Conservation (phyloP, 768 basidiomycete genomes). For the Austroboletus eburneus region DNA sequence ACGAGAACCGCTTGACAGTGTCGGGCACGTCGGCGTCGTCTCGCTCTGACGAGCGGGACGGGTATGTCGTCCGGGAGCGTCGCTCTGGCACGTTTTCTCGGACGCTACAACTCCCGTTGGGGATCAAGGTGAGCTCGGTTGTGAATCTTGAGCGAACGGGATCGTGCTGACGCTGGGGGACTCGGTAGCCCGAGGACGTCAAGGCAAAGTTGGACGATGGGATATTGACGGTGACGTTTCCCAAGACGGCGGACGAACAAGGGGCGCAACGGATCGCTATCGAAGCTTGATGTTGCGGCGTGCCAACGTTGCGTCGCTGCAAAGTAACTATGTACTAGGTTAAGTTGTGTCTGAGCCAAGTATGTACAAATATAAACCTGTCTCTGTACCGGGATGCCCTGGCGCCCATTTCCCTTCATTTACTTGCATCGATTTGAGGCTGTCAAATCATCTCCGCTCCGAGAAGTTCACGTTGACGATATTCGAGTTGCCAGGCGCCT, state of each 20-base stretch:
- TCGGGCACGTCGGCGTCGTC: background rate
- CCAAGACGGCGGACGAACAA: conserved; percentile 35
- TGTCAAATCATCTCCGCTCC: no score
- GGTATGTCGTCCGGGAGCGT: background rate
- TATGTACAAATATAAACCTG: no score
- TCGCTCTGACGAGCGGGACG: background rate
- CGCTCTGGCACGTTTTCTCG: background rate
- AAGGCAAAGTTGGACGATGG: conserved; percentile 45
- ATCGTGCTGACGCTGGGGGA: background rate
- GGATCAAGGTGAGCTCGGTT: background rate
- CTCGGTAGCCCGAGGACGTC: conserved; percentile 37
- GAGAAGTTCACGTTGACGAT: no score
- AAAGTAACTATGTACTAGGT: no score
- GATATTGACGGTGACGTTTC: conserved; percentile 44
- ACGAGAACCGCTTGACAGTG: background rate
- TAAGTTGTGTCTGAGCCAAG: no score
- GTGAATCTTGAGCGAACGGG: background rate
- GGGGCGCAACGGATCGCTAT: conserved; percentile 38
- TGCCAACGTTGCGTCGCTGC: no score
- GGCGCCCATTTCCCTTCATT: no score
- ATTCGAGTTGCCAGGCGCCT: no score
- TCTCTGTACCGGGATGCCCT: no score
- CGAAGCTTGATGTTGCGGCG: no score
- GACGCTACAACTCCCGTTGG: background rate
- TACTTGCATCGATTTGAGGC: no score